A percentile compares a stretch with the other conserved stretches of the same genome.
These are phyloP conservation scores for Quercus lobata DNA, from an alignment of 331 rosid species.

Conservation along the genomic window DNA sequence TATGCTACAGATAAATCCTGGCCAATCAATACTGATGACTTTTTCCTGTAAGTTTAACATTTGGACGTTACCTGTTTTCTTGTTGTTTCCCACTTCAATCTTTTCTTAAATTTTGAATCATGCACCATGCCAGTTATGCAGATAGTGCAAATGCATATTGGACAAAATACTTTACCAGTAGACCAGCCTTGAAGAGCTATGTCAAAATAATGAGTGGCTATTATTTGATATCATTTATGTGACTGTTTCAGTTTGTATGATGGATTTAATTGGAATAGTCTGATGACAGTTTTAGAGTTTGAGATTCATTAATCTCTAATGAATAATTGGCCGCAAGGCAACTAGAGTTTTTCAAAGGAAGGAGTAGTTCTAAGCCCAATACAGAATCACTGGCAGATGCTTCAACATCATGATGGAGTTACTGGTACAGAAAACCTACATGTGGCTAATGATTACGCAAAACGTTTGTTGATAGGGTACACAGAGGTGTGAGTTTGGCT, in stretches of 20 bases:
- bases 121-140: slow-evolving; percentile 57
- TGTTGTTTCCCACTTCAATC: neutral
- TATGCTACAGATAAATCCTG: slow-evolving; percentile 65
- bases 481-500: slow-evolving; percentile 27
- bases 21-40: slow-evolving; percentile 88
- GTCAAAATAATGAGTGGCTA: slow-evolving; percentile 47
- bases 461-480: slow-evolving; percentile 49
- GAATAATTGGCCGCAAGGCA: slow-evolving; percentile 76
- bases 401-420: slow-evolving; percentile 59
- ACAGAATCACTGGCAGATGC: slow-evolving; percentile 91
- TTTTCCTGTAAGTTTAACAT: slow-evolving; percentile 67
- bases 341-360: slow-evolving; percentile 74
- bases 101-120: neutral
- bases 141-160: slow-evolving; percentile 82
- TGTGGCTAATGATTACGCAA: slow-evolving; percentile 60
- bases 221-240: slow-evolving; percentile 58
- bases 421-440: slow-evolving; percentile 53
- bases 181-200: too few relatives aligned
- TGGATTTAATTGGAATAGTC: neutral
- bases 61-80: neutral
- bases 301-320: neutral
- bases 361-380: slow-evolving; percentile 50
- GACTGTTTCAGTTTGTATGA: slow-evolving; percentile 2
- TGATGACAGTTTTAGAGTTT: neutral
- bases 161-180: slow-evolving; percentile 61